Evolutionary conservation across 139 green algal species (phyloP).

Genomic region (Chlorella sorokiniana): DNA sequence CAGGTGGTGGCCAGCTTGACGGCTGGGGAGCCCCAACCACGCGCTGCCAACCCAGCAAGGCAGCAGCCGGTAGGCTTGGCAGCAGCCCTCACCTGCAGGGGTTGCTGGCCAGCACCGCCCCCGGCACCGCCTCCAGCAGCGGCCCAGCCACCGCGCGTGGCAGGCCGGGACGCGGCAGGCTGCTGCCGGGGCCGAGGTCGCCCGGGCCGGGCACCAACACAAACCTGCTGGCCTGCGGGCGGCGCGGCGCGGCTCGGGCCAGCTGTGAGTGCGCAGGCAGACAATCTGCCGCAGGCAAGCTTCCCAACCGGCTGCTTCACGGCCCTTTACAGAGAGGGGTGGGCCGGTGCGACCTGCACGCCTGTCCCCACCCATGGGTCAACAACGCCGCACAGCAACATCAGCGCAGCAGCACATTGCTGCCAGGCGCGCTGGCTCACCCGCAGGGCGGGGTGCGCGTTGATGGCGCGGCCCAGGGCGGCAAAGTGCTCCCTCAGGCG

Average conservation of each 20-base stretch:
- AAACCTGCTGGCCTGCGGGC: conserved; percentile 66
- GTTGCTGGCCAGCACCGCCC: conserved; percentile 78
- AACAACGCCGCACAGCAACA: neutral
- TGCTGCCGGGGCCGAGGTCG: conserved; percentile 65
- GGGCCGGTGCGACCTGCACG: too few relatives aligned
- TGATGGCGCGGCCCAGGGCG: conserved; percentile 70
- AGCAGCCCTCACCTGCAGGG: conserved; percentile 59
- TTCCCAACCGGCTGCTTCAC: too few relatives aligned
- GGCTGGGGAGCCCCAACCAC: neutral
- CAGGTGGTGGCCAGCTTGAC: neutral
- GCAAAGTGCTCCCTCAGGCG: conserved; percentile 69
- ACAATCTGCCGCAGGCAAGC: neutral
- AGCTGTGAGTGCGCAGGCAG: neutral
- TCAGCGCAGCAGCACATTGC: neutral
- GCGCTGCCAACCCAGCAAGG: neutral
- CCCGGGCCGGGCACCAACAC: conserved; percentile 86
- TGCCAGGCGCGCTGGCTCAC: conserved; percentile 43
- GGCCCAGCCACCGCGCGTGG: conserved; percentile 57
- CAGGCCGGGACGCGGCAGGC: conserved; percentile 79
- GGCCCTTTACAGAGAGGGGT: too few relatives aligned
- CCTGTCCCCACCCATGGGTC: neutral
- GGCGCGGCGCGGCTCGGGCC: neutral
- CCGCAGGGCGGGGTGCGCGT: conserved; percentile 64
- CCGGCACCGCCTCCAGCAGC: conserved; percentile 61
- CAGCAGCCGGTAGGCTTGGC: too few relatives aligned